phyloP scores from a whole-genome alignment of 495 filamentous ascomycete species.

The Recurvomyces mirabilis region DNA sequence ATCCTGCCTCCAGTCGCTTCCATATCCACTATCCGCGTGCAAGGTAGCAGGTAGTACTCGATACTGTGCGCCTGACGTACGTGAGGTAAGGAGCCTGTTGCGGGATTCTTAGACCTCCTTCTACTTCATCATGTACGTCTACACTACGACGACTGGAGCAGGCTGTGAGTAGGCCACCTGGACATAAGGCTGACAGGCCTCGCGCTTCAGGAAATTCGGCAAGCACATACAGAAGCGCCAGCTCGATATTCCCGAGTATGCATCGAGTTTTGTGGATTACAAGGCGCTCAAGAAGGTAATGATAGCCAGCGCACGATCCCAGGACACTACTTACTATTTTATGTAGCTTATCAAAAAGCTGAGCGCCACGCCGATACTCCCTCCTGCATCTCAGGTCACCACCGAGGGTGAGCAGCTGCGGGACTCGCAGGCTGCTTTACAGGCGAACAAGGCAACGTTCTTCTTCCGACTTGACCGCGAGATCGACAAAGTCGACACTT shows the following conservation, averaged over 20 bases:
- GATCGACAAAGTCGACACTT: conserved; percentile 94
- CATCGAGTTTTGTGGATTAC: conserved; percentile 97
- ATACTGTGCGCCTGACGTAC: background rate
- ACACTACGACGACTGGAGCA: too few relatives aligned
- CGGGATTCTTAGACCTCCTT: conserved; percentile 1
- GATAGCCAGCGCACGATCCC: background rate
- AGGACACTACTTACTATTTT: conserved; percentile 2
- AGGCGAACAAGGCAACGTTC: conserved; percentile 96
- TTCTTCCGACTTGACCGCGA: conserved; percentile 98
- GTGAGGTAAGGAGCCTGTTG: background rate
- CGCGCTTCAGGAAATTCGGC: conserved; percentile 78
- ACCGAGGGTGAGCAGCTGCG: conserved; percentile 37
- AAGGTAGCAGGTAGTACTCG: background rate
- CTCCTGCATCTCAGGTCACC: conserved; percentile 56
- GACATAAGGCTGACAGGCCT: conserved; percentile 1
- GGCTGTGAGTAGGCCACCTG: too few relatives aligned
- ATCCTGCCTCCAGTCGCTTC: background rate
- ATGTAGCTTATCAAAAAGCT: conserved; percentile 92
- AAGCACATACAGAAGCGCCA: conserved; percentile 98
- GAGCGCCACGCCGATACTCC: conserved; percentile 75
- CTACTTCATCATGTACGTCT: conserved; percentile 21
- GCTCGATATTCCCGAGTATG: conserved; percentile 98
- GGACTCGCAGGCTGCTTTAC: conserved; percentile 81
- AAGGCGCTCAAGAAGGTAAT: conserved; percentile 94
- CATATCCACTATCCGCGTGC: background rate